Percentiles rank a stretch among this genome's conserved stretches.
These are phyloP conservation scores for Ceratocystis destructans DNA, from an alignment of 2,329 filamentous ascomycete species.

Conservation along the genomic window DNA sequence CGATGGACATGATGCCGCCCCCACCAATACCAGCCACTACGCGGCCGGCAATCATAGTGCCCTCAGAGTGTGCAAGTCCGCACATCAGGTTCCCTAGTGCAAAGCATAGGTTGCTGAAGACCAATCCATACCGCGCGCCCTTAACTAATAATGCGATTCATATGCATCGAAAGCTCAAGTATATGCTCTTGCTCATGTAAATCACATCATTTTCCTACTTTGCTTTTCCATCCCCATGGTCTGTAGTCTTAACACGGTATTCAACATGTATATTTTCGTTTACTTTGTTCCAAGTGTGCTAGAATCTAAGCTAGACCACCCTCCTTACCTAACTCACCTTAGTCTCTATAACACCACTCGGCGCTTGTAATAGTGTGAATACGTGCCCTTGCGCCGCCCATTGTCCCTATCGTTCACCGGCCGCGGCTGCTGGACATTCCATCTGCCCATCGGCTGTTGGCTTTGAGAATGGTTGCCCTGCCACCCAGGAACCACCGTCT, in stretches of 20 bases:
- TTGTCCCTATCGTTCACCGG: neutral
- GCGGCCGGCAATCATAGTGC: constrained; percentile 61
- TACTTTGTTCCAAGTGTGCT: too few relatives aligned
- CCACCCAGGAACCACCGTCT: neutral
- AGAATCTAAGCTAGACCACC: too few relatives aligned
- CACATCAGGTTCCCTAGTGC: constrained; percentile 69
- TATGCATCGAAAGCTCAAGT: too few relatives aligned
- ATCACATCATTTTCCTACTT: too few relatives aligned
- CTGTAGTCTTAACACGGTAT: too few relatives aligned
- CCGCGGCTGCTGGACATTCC: neutral
- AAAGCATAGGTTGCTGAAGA: constrained; percentile 72
- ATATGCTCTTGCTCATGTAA: too few relatives aligned
- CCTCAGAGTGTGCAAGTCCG: constrained; percentile 52
- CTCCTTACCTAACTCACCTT: neutral
- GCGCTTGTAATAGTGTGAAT: constrained; percentile 10
- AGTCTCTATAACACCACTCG: neutral
- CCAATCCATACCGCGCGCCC: constrained; percentile 38
- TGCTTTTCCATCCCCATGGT: too few relatives aligned
- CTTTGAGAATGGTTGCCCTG: neutral
- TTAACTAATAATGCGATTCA: too few relatives aligned
- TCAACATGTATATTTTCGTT: too few relatives aligned
- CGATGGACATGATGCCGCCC: constrained; percentile 62
- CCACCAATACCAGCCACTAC: constrained; percentile 73
- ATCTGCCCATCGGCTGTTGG: neutral
- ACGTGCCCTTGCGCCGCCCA: neutral